These are phyloP conservation scores for Hymenoscyphus fructigenus DNA, from an alignment of 2,329 filamentous ascomycete species.

Conservation along the genomic window DNA sequence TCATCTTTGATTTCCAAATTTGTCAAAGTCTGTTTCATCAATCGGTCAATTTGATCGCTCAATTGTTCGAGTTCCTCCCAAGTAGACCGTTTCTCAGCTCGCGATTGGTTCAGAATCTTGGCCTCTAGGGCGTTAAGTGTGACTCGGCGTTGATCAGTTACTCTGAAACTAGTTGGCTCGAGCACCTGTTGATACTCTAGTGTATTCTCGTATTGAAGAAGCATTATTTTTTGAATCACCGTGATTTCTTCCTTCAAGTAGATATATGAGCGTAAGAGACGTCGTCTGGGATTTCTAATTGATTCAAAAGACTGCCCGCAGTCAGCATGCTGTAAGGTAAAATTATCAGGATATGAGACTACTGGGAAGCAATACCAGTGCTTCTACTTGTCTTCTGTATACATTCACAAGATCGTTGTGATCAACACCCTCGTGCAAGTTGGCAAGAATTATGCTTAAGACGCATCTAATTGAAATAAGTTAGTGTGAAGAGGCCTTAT, in stretches of 20 bases:
- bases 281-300: neutral
- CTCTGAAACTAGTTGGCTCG: neutral
- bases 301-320: neutral
- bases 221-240: neutral
- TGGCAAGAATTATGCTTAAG: neutral
- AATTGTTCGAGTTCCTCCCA: neutral
- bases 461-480: neutral
- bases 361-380: neutral
- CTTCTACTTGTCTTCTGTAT: neutral
- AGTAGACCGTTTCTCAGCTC: neutral
- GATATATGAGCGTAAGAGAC: neutral
- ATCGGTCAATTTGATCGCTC: neutral
- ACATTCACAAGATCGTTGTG: neutral
- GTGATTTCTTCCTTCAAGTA: neutral
- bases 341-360: neutral
- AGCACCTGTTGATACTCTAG: neutral
- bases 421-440: neutral
- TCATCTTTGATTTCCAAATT: neutral
- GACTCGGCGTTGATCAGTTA: neutral
- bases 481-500: too few species aligned
- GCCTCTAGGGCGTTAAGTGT: neutral
- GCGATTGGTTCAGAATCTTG: neutral
- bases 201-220: neutral
- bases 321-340: neutral
- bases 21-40: neutral